Evolutionary conservation across 1,139 yeast species (phyloP).

Genomic region (Saccharomycopsis hybrid): DNA sequence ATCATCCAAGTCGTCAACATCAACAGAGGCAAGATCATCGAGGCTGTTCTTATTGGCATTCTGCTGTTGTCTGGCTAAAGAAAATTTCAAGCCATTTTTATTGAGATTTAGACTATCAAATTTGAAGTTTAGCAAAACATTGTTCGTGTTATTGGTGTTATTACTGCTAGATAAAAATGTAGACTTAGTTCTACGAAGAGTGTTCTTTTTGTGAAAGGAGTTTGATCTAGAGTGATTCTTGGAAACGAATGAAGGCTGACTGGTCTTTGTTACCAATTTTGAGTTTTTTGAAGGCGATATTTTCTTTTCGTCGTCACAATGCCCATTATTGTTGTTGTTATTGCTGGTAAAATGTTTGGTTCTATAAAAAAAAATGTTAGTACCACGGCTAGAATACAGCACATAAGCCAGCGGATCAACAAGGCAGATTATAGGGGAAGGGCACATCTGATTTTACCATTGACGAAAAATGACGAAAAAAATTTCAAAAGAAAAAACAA

Average conservation of each 20-base stretch:
- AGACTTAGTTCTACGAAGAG: conserved; percentile 16
- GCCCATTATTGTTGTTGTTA: no score
- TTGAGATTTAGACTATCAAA: conserved; percentile 10
- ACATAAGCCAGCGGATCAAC: no score
- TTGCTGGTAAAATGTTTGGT: no score
- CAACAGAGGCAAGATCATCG: conserved; percentile 7
- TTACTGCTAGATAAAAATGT: conserved; percentile 6
- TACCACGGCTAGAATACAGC: no score
- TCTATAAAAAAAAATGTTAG: no score
- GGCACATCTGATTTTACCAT: no score
- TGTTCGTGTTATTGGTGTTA: not conserved
- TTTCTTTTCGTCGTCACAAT: no score
- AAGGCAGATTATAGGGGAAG: no score
- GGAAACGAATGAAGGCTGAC: not conserved
- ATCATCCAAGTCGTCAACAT: conserved; percentile 22
- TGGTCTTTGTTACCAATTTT: not conserved
- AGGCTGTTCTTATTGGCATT: not conserved
- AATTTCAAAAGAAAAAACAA: no score
- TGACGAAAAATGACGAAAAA: no score
- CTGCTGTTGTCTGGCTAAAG: conserved; percentile 8
- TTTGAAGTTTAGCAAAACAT: conserved; percentile 3
- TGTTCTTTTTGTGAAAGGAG: conserved; percentile 13
- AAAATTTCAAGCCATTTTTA: conserved; percentile 7
- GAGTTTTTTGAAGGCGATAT: no score
- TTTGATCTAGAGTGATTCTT: conserved; percentile 10